Conservation (phyloP, 768 basidiomycete genomes). For the Xerocomellus dryophilus region DNA sequence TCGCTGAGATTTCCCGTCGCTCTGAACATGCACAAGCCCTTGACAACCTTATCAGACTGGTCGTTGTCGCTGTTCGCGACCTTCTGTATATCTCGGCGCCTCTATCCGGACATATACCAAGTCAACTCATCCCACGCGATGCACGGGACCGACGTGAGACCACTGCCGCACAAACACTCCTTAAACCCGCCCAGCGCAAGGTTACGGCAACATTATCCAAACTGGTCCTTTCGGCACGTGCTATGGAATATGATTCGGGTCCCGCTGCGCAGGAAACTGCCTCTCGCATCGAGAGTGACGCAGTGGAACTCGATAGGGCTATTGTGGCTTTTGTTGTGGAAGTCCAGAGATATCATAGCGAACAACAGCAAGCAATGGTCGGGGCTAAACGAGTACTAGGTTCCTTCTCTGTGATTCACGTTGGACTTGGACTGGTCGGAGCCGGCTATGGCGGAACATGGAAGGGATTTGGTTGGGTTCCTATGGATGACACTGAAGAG, state of each 20-base stretch:
- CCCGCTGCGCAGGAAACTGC: conserved; percentile 59
- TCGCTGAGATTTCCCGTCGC: conserved; percentile 41
- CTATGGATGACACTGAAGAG: conserved; percentile 47
- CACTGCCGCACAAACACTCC: conserved; percentile 50
- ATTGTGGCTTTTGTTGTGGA: conserved; percentile 66
- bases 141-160: conserved; percentile 43
- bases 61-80: conserved; percentile 73
- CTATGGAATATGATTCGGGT: conserved; percentile 78
- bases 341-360: conserved; percentile 55
- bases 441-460: conserved; percentile 73
- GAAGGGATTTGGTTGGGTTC: conserved; percentile 85
- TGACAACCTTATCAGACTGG: conserved; percentile 58
- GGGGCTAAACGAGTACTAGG: conserved; percentile 57
- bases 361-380: conserved; percentile 20
- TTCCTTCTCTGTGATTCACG: conserved; percentile 54
- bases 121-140: conserved; percentile 49
- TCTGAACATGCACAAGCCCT: conserved; percentile 56
- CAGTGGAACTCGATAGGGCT: conserved; percentile 71
- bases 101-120: conserved; percentile 59
- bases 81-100: conserved; percentile 67
- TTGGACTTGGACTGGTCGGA: conserved; percentile 78
- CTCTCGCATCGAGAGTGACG: conserved; percentile 70
- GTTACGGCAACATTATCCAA: conserved; percentile 88
- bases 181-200: conserved; percentile 80
- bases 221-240: conserved; percentile 86